Percentiles rank a stretch among this genome's conserved stretches.
Evolutionary conservation across 2,329 filamentous ascomycete species (phyloP).

Genomic region (Hirsutella thompsonii): DNA sequence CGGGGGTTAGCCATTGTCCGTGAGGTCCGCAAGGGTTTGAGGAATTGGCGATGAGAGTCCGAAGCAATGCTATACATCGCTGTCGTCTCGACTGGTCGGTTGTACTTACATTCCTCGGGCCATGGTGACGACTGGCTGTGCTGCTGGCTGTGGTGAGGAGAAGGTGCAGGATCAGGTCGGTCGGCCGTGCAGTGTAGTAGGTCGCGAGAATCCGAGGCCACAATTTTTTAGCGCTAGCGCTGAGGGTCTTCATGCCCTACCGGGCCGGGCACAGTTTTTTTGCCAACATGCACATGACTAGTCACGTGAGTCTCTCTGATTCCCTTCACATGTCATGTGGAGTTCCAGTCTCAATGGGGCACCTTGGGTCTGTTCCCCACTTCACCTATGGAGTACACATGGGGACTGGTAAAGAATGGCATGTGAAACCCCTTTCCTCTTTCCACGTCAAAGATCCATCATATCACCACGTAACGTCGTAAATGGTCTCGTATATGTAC

Average conservation of each 20-base stretch:
- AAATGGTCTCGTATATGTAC: too few relatives aligned
- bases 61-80: background rate
- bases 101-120: conserved; percentile 50
- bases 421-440: background rate
- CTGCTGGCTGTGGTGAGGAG: conserved; percentile 24
- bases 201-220: conserved; percentile 15
- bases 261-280: background rate
- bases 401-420: too few relatives aligned
- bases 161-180: conserved; percentile 13
- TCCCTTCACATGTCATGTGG: conserved; percentile 1
- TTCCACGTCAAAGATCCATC: too few relatives aligned
- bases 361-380: too few relatives aligned
- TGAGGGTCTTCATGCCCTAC: conserved; percentile 24
- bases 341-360: too few relatives aligned
- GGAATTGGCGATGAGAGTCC: background rate
- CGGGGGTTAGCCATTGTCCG: background rate
- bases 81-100: background rate
- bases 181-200: conserved; percentile 9
- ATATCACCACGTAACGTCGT: too few relatives aligned
- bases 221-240: conserved; percentile 17
- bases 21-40: background rate
- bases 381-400: too few relatives aligned
- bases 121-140: conserved; percentile 39
- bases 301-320: background rate
- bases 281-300: conserved; percentile 1